Evolutionary conservation across 345 rosid genomes (phyloP).

Genomic region (Firmiana major): DNA sequence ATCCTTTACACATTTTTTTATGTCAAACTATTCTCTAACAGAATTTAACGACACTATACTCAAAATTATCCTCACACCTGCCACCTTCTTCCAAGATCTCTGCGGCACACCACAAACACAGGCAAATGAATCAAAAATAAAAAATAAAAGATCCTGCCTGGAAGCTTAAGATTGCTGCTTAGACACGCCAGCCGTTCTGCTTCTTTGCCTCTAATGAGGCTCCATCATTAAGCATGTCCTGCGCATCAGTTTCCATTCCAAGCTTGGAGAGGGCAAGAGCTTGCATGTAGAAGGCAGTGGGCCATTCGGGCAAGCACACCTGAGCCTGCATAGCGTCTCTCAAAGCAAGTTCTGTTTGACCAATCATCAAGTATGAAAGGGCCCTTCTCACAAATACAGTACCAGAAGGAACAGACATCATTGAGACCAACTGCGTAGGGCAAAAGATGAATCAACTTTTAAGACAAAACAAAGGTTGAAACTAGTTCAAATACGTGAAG

Average conservation of each 20-base stretch:
- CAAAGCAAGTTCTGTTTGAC: conserved; percentile 80
- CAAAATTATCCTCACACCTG: conserved; percentile 6
- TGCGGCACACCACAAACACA: not conserved
- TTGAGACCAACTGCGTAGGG: conserved; percentile 54
- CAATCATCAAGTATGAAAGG: conserved; percentile 75
- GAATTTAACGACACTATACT: not conserved
- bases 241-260: conserved; percentile 96
- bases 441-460: not conserved
- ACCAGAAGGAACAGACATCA: conserved; percentile 88
- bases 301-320: conserved; percentile 94
- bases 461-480: not conserved
- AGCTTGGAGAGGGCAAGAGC: conserved; percentile 94
- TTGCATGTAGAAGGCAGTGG: conserved; percentile 94
- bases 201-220: conserved; percentile 82
- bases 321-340: conserved; percentile 99
- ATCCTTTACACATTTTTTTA: conserved; percentile 21
- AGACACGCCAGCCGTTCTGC: conserved; percentile 77
- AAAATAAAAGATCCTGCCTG: not conserved
- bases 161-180: conserved; percentile 1
- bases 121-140: not conserved
- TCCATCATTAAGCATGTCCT: conserved; percentile 97
- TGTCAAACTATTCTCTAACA: conserved; percentile 1
- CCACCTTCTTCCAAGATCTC: not conserved
- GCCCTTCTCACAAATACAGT: conserved; percentile 72
- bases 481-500: not conserved